Conservation (phyloP, 2,329 filamentous ascomycete genomes). For the Monosporascus sp. region DNA sequence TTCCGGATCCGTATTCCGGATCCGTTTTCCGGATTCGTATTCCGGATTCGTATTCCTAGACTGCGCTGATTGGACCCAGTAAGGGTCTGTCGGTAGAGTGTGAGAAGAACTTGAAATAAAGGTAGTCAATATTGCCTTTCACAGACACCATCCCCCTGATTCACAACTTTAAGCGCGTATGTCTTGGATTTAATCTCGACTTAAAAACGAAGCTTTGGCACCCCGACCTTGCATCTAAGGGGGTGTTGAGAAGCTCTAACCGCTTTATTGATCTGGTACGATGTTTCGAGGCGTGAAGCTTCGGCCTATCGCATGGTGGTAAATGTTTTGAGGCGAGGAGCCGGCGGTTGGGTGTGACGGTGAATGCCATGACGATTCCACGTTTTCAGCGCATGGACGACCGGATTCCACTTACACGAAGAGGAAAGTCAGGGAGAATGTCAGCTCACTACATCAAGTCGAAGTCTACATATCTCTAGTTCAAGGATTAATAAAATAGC, state of each 20-base stretch:
- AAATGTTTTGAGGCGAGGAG: not conserved
- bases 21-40: too few species aligned
- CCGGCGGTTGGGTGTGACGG: not conserved
- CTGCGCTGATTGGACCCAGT: not conserved
- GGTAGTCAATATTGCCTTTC: not conserved
- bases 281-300: not conserved
- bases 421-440: too few species aligned
- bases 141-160: not conserved
- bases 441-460: too few species aligned
- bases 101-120: constrained; percentile 10
- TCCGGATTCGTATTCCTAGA: too few species aligned
- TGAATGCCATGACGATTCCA: not conserved
- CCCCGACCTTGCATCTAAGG: not conserved
- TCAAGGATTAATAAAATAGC: too few species aligned
- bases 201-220: constrained; percentile 7
- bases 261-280: not conserved
- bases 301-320: constrained; percentile 1
- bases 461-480: too few species aligned
- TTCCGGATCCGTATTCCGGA: too few species aligned
- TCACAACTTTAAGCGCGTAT: constrained; percentile 9
- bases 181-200: constrained; percentile 3
- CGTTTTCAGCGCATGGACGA: not conserved
- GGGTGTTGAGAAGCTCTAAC: not conserved
- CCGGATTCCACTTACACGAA: not conserved
- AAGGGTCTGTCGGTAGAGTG: not conserved